These are phyloP conservation scores for Voacanga thouarsii DNA, from an alignment of 257 asterid species.

Conservation along the genomic window DNA sequence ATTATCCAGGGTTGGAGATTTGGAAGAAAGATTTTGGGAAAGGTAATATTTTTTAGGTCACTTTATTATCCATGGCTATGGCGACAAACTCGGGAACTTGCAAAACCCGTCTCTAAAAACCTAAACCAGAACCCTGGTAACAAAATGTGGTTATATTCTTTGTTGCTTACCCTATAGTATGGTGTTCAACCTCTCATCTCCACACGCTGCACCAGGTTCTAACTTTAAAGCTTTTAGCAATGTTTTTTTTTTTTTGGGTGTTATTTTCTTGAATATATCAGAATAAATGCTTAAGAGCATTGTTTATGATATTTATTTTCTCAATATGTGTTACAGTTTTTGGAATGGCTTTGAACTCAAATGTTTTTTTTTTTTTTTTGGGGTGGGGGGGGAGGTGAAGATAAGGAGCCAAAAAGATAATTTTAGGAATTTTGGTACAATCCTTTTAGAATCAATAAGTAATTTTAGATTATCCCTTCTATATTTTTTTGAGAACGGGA, in stretches of 20 bases:
- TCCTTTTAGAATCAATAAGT: no score
- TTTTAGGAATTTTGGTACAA: no score
- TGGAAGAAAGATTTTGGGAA: no score
- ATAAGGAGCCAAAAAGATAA: no score
- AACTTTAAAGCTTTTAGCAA: background rate
- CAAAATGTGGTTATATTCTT: conserved; percentile 71
- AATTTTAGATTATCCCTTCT: no score
- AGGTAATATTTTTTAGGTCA: no score
- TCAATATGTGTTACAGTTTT: background rate
- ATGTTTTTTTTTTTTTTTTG: no score
- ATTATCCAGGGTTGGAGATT: no score
- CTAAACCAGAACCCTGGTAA: conserved; percentile 30
- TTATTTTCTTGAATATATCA: background rate
- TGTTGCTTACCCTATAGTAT: conserved; percentile 76
- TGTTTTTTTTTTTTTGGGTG: background rate
- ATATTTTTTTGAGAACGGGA: no score
- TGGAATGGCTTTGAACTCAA: background rate
- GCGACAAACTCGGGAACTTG: conserved; percentile 28
- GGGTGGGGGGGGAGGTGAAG: no score
- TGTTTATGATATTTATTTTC: background rate
- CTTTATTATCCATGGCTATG: conserved; percentile 62
- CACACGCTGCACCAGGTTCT: conserved; percentile 73
- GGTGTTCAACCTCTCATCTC: conserved; percentile 95
- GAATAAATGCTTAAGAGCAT: background rate
- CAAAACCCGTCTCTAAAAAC: conserved; percentile 26